Conservation (phyloP, 2,329 filamentous ascomycete species). For the Neoascochyta sp. region DNA sequence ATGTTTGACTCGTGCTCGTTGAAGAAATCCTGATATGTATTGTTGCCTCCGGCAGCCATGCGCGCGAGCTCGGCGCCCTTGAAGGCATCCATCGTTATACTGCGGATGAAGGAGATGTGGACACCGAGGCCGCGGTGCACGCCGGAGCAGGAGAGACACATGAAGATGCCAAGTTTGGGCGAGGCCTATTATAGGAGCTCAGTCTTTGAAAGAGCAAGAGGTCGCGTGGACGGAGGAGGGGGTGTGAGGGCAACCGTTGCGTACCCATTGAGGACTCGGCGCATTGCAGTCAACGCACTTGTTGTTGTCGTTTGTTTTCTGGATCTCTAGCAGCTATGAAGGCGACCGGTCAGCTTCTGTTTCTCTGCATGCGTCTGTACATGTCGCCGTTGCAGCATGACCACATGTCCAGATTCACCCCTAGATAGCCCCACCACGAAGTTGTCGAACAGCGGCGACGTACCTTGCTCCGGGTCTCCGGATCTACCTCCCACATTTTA, state of each 20-base stretch:
- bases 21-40: slow-evolving; percentile 83
- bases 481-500: slow-evolving; percentile 99
- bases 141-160: slow-evolving; percentile 93
- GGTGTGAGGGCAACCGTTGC: slow-evolving; percentile 22
- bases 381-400: slow-evolving; percentile 1
- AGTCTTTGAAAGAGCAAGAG: too few relatives aligned
- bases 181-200: slow-evolving; percentile 63
- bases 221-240: slow-evolving; percentile 6
- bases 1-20: slow-evolving; percentile 53
- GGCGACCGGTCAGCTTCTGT: slow-evolving; percentile 13
- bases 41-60: slow-evolving; percentile 90
- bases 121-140: slow-evolving; percentile 93
- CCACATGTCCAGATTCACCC: slow-evolving; percentile 2
- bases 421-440: slow-evolving; percentile 8
- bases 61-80: slow-evolving; percentile 88
- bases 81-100: slow-evolving; percentile 98
- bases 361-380: neutral
- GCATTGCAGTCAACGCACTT: slow-evolving; percentile 93
- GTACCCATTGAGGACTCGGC: slow-evolving; percentile 95
- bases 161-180: slow-evolving; percentile 97
- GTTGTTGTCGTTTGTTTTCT: slow-evolving; percentile 86
- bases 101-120: slow-evolving; percentile 96
- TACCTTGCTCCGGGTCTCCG: slow-evolving; percentile 94
- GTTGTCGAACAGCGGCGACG: slow-evolving; percentile 15
- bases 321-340: slow-evolving; percentile 76